These are phyloP conservation scores for Canavalia gladiata DNA, from an alignment of 306 rosid genomes.

Conservation along the genomic window DNA sequence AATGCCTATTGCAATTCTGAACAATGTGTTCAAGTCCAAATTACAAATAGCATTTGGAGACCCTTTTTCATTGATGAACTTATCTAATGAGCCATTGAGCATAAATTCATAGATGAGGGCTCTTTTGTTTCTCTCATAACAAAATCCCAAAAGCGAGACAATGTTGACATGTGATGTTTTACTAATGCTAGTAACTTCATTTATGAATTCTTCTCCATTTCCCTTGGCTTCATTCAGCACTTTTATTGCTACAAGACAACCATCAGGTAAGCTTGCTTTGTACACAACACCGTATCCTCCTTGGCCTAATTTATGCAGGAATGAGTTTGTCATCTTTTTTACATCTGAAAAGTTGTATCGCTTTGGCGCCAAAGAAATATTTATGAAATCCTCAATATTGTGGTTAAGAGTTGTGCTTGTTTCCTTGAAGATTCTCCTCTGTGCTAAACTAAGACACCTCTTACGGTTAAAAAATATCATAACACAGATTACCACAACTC, in stretches of 20 bases:
- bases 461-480: background rate
- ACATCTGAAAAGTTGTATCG: conserved; percentile 34
- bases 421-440: background rate
- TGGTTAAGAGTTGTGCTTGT: background rate
- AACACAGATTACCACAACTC: background rate
- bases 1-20: conserved; percentile 49
- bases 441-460: background rate
- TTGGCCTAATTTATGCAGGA: conserved; percentile 13
- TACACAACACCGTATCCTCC: no score
- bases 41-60: conserved; percentile 11
- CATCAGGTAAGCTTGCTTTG: no score
- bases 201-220: conserved; percentile 57
- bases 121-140: conserved; percentile 48
- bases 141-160: conserved; percentile 56
- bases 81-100: conserved; percentile 61
- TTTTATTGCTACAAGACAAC: background rate
- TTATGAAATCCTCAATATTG: conserved; percentile 9
- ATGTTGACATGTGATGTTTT: conserved; percentile 57
- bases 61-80: conserved; percentile 27
- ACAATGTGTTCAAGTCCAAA: conserved; percentile 42
- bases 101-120: conserved; percentile 59
- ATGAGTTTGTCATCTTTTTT: conserved; percentile 52
- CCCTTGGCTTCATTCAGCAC: conserved; percentile 36
- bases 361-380: conserved; percentile 34
- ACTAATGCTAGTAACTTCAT: conserved; percentile 60